Conservation (phyloP, 2,329 filamentous ascomycete species). For the Aspergillus sp. region DNA sequence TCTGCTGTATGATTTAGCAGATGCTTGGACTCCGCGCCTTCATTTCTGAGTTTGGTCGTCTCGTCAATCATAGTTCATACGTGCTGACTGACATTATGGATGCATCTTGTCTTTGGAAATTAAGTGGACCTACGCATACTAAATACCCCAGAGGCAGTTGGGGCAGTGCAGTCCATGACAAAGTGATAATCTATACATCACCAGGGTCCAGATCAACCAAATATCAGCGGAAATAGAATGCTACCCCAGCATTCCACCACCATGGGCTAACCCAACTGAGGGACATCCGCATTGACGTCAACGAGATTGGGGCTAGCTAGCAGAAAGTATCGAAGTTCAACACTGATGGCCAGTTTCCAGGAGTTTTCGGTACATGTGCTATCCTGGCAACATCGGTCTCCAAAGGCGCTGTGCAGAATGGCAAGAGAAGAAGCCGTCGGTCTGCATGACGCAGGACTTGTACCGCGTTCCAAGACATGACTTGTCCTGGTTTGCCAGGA, state of each 20-base stretch:
- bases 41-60: not conserved
- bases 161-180: not conserved
- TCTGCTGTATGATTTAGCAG: constrained; percentile 1
- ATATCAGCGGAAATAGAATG: not conserved
- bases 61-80: not conserved
- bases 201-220: not conserved
- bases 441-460: no score
- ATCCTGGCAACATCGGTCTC: no score
- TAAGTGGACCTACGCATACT: not conserved
- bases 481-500: not conserved
- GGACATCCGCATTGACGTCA: not conserved
- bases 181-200: constrained; percentile 8
- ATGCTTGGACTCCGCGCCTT: constrained; percentile 1
- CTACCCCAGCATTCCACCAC: not conserved
- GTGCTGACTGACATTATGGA: not conserved
- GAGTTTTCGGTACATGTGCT: no score
- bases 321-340: no score
- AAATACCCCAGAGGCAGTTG: not conserved
- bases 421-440: no score
- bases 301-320: not conserved
- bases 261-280: not conserved
- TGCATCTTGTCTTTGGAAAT: not conserved
- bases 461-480: no score
- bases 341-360: no score
- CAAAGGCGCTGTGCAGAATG: no score